These are phyloP conservation scores for Coemansia sp. DNA, from an alignment of 192 early-diverging fungal species.

Conservation along the genomic window DNA sequence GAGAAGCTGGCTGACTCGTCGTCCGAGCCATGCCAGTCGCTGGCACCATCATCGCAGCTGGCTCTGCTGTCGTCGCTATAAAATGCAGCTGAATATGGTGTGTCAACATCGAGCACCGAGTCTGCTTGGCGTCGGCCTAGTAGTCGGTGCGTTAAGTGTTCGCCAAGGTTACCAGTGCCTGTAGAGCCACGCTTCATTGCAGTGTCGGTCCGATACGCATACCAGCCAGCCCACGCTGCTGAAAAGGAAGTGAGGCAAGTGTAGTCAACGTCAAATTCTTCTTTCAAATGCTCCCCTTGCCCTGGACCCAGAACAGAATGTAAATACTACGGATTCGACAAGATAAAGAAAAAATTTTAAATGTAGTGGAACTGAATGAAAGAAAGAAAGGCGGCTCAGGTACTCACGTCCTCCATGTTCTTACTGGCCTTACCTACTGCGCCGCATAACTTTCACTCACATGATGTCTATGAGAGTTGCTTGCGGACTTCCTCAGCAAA, in stretches of 20 bases:
- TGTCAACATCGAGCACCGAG: neutral
- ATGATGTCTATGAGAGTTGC: constrained; percentile 38
- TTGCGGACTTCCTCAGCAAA: constrained; percentile 82
- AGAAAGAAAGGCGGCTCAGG: neutral
- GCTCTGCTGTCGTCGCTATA: constrained; percentile 8
- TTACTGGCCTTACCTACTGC: neutral
- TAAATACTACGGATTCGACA: neutral
- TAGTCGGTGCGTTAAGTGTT: constrained; percentile 3
- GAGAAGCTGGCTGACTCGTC: neutral
- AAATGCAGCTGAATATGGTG: neutral
- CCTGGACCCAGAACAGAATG: neutral
- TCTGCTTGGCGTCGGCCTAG: constrained; percentile 5
- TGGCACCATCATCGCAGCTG: neutral
- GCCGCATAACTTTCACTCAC: neutral
- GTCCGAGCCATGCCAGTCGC: neutral
- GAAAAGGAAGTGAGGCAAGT: neutral
- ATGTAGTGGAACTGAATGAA: neutral
- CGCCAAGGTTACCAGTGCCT: neutral
- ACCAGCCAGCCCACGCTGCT: constrained; percentile 8
- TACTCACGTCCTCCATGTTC: neutral
- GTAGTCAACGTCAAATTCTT: constrained; percentile 3
- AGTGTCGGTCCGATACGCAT: neutral
- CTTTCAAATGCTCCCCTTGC: constrained; percentile 2
- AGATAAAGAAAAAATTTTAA: neutral
- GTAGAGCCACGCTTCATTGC: constrained; percentile 12